These are phyloP conservation scores for Fusarium longipes DNA, from an alignment of 2,329 filamentous ascomycete genomes.

Conservation along the genomic window DNA sequence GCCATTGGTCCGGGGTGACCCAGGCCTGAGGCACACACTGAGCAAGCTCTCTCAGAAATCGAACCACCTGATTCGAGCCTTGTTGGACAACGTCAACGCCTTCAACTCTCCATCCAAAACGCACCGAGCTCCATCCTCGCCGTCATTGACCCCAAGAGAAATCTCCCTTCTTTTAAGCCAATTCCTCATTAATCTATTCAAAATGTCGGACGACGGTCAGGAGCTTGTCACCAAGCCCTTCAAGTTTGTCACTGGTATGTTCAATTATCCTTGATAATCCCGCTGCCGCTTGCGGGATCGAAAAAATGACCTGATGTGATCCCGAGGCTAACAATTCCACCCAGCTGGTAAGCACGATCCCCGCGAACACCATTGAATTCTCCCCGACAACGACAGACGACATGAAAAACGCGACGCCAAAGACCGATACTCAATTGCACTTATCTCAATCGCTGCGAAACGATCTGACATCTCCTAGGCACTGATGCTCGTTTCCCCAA, in stretches of 20 bases:
- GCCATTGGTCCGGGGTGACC: constrained; percentile 47
- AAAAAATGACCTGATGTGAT: constrained; percentile 52
- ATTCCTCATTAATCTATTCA: constrained; percentile 57
- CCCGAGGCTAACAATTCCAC: constrained; percentile 57
- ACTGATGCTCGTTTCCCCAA: constrained; percentile 99
- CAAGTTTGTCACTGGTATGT: constrained; percentile 99
- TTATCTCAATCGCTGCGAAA: constrained; percentile 9
- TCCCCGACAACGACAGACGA: constrained; percentile 23
- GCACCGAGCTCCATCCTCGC: constrained; percentile 51
- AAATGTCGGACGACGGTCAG: constrained; percentile 83
- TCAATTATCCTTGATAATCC: constrained; percentile 48
- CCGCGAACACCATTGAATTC: constrained; percentile 31
- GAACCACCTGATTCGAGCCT: constrained; percentile 57
- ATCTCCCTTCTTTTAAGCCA: constrained; percentile 40
- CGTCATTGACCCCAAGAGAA: constrained; percentile 49
- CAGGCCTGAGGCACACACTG: constrained; percentile 55
- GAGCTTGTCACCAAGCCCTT: constrained; percentile 96
- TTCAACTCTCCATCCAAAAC: constrained; percentile 48
- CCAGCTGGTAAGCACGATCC: constrained; percentile 57
- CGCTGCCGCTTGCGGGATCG: constrained; percentile 45
- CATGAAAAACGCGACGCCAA: constrained; percentile 32
- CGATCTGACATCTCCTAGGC: constrained; percentile 65
- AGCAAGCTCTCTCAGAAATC: constrained; percentile 45
- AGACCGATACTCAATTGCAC: constrained; percentile 47
- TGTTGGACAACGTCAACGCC: constrained; percentile 49